These are phyloP conservation scores for Citrullus mucosospermus DNA, from an alignment of 306 rosid genomes.

Conservation along the genomic window DNA sequence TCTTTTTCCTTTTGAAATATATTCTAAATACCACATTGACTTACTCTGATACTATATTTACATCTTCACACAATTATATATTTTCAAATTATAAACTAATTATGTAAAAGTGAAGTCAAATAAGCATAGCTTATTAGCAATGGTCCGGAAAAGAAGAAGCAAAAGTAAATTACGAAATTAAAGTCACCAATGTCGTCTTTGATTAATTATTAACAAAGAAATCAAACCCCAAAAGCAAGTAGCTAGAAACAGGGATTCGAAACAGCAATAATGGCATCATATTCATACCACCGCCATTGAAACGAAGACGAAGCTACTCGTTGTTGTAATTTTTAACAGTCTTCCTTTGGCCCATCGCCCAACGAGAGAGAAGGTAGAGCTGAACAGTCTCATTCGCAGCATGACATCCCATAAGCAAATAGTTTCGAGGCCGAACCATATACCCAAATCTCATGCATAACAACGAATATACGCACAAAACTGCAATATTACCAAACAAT, in stretches of 20 bases:
- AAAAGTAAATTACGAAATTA: neutral
- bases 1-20: no score
- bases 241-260: neutral
- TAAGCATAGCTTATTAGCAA: no score
- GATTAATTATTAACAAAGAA: neutral
- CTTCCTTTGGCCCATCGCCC: slow-evolving; percentile 51
- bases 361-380: slow-evolving; percentile 53
- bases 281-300: neutral
- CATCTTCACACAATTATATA: neutral
- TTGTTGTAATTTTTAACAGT: neutral
- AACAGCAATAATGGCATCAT: neutral
- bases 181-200: neutral
- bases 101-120: no score
- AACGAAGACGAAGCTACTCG: neutral
- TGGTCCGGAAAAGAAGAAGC: no score
- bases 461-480: slow-evolving; percentile 48
- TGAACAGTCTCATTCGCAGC: slow-evolving; percentile 61
- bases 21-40: no score
- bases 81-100: neutral
- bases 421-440: slow-evolving; percentile 71
- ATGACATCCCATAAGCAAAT: slow-evolving; percentile 54
- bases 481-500: slow-evolving; percentile 22
- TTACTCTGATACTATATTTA: no score
- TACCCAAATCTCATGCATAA: slow-evolving; percentile 70
- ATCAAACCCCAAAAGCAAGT: neutral